Conservation (phyloP, 2,329 filamentous ascomycete genomes). For the Colletotrichum sp. region DNA sequence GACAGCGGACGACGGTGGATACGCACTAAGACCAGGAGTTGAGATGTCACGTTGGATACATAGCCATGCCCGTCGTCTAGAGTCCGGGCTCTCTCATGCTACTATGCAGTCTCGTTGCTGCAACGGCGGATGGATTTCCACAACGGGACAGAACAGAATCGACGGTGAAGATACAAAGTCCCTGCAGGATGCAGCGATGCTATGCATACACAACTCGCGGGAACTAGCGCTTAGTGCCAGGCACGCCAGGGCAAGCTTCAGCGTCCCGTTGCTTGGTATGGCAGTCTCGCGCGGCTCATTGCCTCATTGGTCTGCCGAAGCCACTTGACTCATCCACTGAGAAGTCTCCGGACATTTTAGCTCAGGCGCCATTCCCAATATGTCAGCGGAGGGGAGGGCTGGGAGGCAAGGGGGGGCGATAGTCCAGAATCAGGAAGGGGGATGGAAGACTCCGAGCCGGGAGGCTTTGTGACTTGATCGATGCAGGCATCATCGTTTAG, state of each 20-base stretch:
- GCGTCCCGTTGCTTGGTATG: neutral
- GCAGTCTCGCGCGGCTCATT: neutral
- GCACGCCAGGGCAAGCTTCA: slow-evolving; percentile 17
- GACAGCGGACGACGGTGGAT: slow-evolving; percentile 5
- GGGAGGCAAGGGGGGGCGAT: neutral
- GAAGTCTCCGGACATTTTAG: neutral
- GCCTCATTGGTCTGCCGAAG: neutral
- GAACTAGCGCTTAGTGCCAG: slow-evolving; percentile 17
- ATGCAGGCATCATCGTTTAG: neutral
- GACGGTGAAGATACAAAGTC: neutral
- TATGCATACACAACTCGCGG: neutral
- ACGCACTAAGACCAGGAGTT: neutral
- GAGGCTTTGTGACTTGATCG: neutral
- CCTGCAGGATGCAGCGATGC: slow-evolving; percentile 12
- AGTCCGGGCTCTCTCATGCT: neutral
- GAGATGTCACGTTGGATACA: slow-evolving; percentile 5
- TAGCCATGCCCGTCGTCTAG: neutral
- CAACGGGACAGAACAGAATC: neutral
- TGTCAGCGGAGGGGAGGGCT: neutral
- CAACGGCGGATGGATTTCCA: neutral
- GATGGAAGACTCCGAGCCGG: neutral
- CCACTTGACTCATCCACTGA: neutral
- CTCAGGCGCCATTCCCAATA: neutral
- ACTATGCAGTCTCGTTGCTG: neutral
- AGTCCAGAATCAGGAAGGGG: neutral